Evolutionary conservation across 805 yeast species (phyloP), one percentile per base, ranked within the genome.

Genomic region (Tetrapisispora arboricola): DNA sequence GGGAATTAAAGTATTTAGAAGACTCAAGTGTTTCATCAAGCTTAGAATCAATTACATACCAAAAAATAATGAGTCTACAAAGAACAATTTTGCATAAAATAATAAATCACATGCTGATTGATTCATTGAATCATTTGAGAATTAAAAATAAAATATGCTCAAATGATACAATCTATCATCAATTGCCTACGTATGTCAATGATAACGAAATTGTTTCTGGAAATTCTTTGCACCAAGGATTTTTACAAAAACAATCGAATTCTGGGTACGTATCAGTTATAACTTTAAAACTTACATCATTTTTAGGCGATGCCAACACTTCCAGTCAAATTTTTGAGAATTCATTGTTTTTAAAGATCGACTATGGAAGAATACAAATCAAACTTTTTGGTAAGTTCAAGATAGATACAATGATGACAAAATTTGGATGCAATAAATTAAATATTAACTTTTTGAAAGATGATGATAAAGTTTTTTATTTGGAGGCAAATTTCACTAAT

Each of bases 41-140:
- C 37, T 48, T 61, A 29, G 63, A 60, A 41, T 43, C 59, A 6
- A 56, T 61, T 38, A 60, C 62, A 1, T 61, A 60, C 36, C 61
- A 57, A 45, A 60, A 59, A 34, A 53, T 60, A 9, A 40, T 54
- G 41, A 46, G 51, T 10, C 40, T 61, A 39, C 59, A 60, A 40
- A 55, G 47, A 32, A 47, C 60, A 10, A 57, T 60, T 21, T 42
- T 60, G 30, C 56, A 60, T 28, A 60, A 50, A 42, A 61, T 61
- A 21, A 51, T 60, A 11, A 60, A 61, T 38, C 64, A 61, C 36
- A 60, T 57, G 58, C 48, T 61, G 24, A 55, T 61, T 32, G 66
- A 61, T 42, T 60, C 64, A 6, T 50, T 61, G 36, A 58, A 59
- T 27, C 60, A 57, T 41, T 47, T 60, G 37, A 49, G 51, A 16